These are phyloP conservation scores for Pichia sp. DNA, from an alignment of 1,139 yeast genomes.

Conservation along the genomic window DNA sequence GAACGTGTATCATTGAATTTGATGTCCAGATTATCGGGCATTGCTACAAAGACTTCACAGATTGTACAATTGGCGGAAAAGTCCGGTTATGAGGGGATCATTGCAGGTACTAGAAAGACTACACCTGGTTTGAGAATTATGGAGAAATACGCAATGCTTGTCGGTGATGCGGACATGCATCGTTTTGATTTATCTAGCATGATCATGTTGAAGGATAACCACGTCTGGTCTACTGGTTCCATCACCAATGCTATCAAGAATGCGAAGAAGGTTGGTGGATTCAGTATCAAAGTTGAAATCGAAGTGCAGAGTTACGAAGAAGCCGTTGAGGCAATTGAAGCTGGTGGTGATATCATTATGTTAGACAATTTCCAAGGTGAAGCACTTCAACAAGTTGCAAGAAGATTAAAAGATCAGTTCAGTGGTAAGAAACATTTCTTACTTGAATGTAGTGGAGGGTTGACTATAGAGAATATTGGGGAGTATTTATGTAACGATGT, in stretches of 20 bases:
- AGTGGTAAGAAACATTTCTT: conserved; percentile 35
- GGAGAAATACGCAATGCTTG: conserved; percentile 91
- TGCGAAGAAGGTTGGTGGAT: conserved; percentile 82
- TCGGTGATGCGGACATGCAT: conserved; percentile 93
- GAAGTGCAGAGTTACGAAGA: conserved; percentile 80
- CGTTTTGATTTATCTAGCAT: conserved; percentile 85
- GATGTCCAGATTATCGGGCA: conserved; percentile 77
- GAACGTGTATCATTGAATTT: conserved; percentile 84
- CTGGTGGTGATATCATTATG: conserved; percentile 97
- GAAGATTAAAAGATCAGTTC: conserved; percentile 52
- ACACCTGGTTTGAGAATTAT: conserved; percentile 87
- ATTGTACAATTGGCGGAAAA: conserved; percentile 57
- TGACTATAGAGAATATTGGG: conserved; percentile 60
- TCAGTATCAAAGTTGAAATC: conserved; percentile 85
- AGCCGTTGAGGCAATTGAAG: conserved; percentile 85
- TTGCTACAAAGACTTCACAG: conserved; percentile 70
- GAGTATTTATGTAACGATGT: conserved; percentile 68
- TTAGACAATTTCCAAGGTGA: conserved; percentile 78
- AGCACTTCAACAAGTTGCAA: conserved; percentile 61
- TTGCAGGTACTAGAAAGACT: conserved; percentile 98
- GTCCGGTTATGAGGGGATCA: conserved; percentile 72
- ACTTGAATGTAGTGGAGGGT: conserved; percentile 90
- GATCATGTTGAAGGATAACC: conserved; percentile 97
- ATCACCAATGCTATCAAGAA: conserved; percentile 73
- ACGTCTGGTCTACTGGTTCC: conserved; percentile 86